A percentile compares a stretch with the other conserved stretches of the same genome.
Conservation (phyloP, 768 basidiomycete genomes). For the Boletus patriciae region DNA sequence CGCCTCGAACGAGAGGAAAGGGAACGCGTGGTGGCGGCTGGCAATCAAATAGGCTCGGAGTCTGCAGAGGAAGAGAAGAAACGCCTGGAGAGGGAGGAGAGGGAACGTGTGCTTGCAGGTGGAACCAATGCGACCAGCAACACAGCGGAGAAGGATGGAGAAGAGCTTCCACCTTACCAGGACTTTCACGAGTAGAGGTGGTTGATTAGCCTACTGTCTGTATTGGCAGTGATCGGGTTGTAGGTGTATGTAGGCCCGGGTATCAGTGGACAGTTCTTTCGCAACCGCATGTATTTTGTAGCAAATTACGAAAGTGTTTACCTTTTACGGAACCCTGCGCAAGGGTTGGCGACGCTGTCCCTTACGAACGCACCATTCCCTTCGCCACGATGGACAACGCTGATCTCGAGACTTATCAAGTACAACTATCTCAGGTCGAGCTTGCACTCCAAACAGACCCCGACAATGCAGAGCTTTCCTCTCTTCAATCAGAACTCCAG, state of each 20-base stretch:
- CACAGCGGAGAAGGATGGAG: conserved; percentile 34
- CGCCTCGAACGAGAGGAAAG: conserved; percentile 54
- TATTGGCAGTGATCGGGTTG: no score
- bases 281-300: neutral
- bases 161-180: conserved; percentile 47
- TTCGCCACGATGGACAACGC: conserved; percentile 45
- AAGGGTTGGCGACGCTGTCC: neutral
- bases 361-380: neutral
- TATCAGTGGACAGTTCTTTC: no score
- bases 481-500: conserved; percentile 73
- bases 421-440: conserved; percentile 87
- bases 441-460: conserved; percentile 75
- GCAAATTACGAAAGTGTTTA: neutral
- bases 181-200: conserved; percentile 29
- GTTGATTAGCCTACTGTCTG: neutral
- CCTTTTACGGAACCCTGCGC: conserved; percentile 23
- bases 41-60: conserved; percentile 34
- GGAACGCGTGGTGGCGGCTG: conserved; percentile 43
- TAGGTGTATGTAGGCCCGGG: no score
- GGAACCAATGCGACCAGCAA: conserved; percentile 8
- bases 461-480: conserved; percentile 66
- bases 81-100: conserved; percentile 63
- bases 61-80: conserved; percentile 66
- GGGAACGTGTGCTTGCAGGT: conserved; percentile 49
- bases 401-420: conserved; percentile 88